phyloP scores from a whole-genome alignment of 768 basidiomycete genomes.

The Boletus subcaerulescens region DNA sequence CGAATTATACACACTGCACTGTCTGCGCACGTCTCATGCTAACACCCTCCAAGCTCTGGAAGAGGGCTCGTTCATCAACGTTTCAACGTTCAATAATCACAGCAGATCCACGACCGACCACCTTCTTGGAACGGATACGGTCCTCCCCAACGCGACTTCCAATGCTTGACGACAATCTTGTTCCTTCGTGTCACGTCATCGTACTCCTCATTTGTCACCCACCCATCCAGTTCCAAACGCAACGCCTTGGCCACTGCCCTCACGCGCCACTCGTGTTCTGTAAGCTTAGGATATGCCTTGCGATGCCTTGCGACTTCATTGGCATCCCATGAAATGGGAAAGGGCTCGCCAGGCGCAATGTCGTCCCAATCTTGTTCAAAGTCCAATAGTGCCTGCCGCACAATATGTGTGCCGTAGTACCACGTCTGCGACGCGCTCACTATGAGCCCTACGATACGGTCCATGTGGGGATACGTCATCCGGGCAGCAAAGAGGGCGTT shows the following conservation, averaged over 20 bases:
- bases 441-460: not conserved
- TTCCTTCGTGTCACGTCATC: not conserved
- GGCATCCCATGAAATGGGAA: too few species aligned
- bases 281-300: not conserved
- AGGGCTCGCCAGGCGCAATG: too few species aligned
- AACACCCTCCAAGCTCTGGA: too few species aligned
- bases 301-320: not conserved
- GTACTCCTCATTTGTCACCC: not conserved
- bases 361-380: too few species aligned
- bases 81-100: not conserved
- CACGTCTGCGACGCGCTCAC: conserved; percentile 2
- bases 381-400: not conserved
- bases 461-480: not conserved
- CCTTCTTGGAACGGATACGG: not conserved
- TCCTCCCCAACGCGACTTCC: not conserved
- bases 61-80: too few species aligned
- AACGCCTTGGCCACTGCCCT: not conserved
- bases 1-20: too few species aligned
- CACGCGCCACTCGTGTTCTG: not conserved
- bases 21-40: too few species aligned
- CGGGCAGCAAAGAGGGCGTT: not conserved
- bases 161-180: not conserved
- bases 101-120: not conserved
- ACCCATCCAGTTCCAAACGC: not conserved
- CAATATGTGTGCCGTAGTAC: not conserved